These are phyloP conservation scores for Rhizopogon salebrosus DNA, from an alignment of 768 basidiomycete species.

Conservation along the genomic window DNA sequence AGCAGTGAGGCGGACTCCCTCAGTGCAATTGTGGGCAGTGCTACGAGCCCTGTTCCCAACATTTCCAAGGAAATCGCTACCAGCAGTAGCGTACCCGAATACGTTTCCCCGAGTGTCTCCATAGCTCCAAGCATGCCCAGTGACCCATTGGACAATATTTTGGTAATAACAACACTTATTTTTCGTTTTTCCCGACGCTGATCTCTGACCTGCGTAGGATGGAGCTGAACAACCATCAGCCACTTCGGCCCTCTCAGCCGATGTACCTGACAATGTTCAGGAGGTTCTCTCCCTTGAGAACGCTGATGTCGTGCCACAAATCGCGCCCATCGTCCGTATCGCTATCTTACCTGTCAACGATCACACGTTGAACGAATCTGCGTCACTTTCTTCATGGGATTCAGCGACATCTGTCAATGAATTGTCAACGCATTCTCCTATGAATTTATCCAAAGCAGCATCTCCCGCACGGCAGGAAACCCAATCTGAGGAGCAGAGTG, in stretches of 20 bases:
- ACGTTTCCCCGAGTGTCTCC: not conserved
- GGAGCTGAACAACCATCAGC: not conserved
- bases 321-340: slow-evolving; percentile 31
- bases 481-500: not conserved
- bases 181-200: not conserved
- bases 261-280: not conserved
- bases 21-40: not conserved
- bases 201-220: not conserved
- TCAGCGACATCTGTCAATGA: not conserved
- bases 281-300: not conserved
- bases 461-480: not conserved
- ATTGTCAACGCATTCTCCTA: slow-evolving; percentile 18
- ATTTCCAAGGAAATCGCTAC: not conserved
- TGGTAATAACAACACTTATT: not conserved
- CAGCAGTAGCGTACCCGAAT: not conserved
- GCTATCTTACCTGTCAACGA: slow-evolving; percentile 39
- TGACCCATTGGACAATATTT: not conserved
- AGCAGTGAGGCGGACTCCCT: not conserved
- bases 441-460: slow-evolving; percentile 1
- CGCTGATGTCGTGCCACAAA: slow-evolving; percentile 9
- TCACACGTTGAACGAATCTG: slow-evolving; percentile 24
- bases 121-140: not conserved
- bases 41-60: not conserved
- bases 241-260: slow-evolving; percentile 15
- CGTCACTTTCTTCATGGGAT: slow-evolving; percentile 7